Evolutionary conservation across 306 rosid species (phyloP).

Genomic region (Glycyrrhiza uralensis): DNA sequence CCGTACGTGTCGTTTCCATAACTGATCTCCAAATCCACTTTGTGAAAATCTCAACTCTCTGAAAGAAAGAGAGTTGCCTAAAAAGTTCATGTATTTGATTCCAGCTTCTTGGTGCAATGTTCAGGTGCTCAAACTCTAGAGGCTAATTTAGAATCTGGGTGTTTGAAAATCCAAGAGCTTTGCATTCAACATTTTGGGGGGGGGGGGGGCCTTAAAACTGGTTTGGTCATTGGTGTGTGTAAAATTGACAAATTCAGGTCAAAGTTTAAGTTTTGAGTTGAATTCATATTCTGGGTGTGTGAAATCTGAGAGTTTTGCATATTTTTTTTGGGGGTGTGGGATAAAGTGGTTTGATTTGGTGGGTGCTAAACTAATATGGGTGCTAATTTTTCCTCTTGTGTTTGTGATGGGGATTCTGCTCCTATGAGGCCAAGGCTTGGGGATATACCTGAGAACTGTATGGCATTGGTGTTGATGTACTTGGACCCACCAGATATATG

Average conservation of each 20-base stretch:
- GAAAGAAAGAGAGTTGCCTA: not conserved
- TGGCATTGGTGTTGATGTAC: constrained; percentile 59
- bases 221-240: not conserved
- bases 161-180: too few relatives aligned
- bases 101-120: not conserved
- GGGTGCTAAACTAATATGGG: constrained; percentile 50
- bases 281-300: constrained; percentile 20
- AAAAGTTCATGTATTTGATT: constrained; percentile 14
- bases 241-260: constrained; percentile 46
- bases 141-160: too few relatives aligned
- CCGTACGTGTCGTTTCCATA: not conserved
- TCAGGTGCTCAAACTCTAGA: not conserved
- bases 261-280: constrained; percentile 45
- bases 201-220: too few relatives aligned
- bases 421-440: constrained; percentile 53
- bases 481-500: constrained; percentile 79
- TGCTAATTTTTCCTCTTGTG: constrained; percentile 47
- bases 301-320: not conserved
- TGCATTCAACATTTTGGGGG: too few relatives aligned
- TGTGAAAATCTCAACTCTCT: not conserved
- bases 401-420: constrained; percentile 41
- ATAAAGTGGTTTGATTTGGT: not conserved
- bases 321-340: not conserved
- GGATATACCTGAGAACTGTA: constrained; percentile 81
- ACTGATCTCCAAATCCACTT: not conserved